Evolutionary conservation across 2,329 filamentous ascomycete genomes (phyloP).

Genomic region (Grosmannia huntii): DNA sequence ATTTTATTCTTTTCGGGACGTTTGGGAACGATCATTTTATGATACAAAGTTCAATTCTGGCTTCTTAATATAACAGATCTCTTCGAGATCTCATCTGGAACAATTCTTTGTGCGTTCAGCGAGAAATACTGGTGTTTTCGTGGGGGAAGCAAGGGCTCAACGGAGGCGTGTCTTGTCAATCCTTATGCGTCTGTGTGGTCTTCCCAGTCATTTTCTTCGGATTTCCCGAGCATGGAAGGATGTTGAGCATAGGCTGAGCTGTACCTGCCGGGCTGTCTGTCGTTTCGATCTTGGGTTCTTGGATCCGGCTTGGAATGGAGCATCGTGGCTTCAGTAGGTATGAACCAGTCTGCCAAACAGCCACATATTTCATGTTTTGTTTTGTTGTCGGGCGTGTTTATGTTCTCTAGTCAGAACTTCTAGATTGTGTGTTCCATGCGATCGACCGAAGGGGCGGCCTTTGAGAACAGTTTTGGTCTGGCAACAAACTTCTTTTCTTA

Average conservation of each 20-base stretch:
- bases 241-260: background rate
- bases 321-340: no score
- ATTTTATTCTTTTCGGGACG: background rate
- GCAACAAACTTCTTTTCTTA: slow-evolving; percentile 1
- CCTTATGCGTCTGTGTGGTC: background rate
- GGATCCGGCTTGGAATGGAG: background rate
- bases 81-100: background rate
- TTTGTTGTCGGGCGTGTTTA: slow-evolving; percentile 23
- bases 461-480: slow-evolving; percentile 25
- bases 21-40: background rate
- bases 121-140: background rate
- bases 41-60: background rate
- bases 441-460: no score
- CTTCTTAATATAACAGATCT: background rate
- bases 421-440: slow-evolving; percentile 2
- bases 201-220: no score
- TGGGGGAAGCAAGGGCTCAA: background rate
- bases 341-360: background rate
- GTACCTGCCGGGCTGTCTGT: background rate
- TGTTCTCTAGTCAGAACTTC: slow-evolving; percentile 20
- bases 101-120: background rate
- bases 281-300: background rate
- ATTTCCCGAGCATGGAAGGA: background rate
- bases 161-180: background rate
- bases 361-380: background rate